Evolutionary conservation across 2,329 filamentous ascomycete species (phyloP).

Genomic region (Nannizziopsis barbatae): DNA sequence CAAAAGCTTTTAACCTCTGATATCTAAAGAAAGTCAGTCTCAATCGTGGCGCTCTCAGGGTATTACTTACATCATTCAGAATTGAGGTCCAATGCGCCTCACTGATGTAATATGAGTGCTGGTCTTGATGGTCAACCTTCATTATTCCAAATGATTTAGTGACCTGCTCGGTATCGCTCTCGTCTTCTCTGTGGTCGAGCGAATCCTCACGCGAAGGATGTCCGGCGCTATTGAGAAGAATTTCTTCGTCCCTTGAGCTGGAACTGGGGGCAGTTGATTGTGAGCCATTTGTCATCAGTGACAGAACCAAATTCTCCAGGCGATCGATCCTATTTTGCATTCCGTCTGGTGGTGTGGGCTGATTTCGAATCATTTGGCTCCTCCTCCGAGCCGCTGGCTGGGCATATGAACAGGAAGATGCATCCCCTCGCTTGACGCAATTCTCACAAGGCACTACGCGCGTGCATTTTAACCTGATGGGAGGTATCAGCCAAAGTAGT

Average conservation of each 20-base stretch:
- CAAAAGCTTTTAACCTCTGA: conserved; percentile 92
- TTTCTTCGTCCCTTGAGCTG: conserved; percentile 39
- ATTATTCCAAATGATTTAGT: conserved; percentile 68
- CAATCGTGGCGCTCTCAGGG: background rate
- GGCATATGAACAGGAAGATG: conserved; percentile 74
- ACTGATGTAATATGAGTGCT: conserved; percentile 68
- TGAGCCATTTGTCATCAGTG: conserved; percentile 83
- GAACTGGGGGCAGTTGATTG: conserved; percentile 43
- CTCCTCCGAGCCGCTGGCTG: conserved; percentile 73
- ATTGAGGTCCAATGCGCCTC: conserved; percentile 76
- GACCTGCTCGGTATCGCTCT: conserved; percentile 59
- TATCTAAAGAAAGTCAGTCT: conserved; percentile 43
- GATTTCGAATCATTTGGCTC: conserved; percentile 43
- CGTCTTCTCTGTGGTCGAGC: conserved; percentile 39
- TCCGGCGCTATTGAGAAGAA: background rate
- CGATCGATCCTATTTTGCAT: conserved; percentile 98
- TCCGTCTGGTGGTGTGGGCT: conserved; percentile 64
- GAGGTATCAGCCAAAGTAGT: conserved; percentile 11
- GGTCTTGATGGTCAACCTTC: conserved; percentile 64
- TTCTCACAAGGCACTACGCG: conserved; percentile 85
- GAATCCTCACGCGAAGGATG: background rate
- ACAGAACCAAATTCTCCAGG: conserved; percentile 81
- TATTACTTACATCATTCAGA: conserved; percentile 49
- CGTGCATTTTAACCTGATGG: conserved; percentile 71
- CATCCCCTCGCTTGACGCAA: conserved; percentile 77